phyloP scores from a whole-genome alignment of 176 grass and related monocot species.

The Carex scoparia region DNA sequence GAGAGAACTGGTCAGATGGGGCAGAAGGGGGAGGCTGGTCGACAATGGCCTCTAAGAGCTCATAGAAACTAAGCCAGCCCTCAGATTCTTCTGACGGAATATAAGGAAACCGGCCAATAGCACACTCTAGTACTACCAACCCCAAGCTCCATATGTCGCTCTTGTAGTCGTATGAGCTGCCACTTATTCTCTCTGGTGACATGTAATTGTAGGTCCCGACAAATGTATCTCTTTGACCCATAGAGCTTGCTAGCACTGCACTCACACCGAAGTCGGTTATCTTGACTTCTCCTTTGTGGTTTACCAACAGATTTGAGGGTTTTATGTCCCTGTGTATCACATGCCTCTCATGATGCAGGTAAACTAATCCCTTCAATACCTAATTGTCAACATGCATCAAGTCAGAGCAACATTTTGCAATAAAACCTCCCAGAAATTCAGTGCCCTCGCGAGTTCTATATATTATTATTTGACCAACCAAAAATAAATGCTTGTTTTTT shows the following conservation, averaged over 20 bases:
- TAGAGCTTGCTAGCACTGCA: constrained; percentile 77
- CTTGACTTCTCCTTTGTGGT: constrained; percentile 92
- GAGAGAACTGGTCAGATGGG: constrained; percentile 85
- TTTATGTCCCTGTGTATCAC: constrained; percentile 98
- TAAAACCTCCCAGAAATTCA: background rate
- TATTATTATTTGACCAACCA: background rate
- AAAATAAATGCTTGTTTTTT: background rate
- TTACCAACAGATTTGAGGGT: constrained; percentile 90
- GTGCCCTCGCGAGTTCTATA: background rate
- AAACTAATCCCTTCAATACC: constrained; percentile 92
- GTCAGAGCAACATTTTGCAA: background rate
- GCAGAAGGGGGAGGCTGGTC: constrained; percentile 89
- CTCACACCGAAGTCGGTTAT: constrained; percentile 95
- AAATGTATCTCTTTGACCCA: constrained; percentile 93
- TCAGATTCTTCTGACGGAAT: constrained; percentile 66
- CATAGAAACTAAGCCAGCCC: constrained; percentile 84
- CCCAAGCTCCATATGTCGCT: constrained; percentile 99
- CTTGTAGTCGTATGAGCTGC: constrained; percentile 93
- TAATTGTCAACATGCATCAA: constrained; percentile 27
- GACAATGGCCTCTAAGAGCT: constrained; percentile 92
- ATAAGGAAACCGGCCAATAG: constrained; percentile 87
- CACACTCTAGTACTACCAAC: constrained; percentile 91
- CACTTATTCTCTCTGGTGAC: constrained; percentile 88
- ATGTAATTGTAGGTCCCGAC: constrained; percentile 98
- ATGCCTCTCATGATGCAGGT: constrained; percentile 93